phyloP scores from a whole-genome alignment of 1,284 basidiomycete species.

The Pseudomicrostroma phylloplanum region DNA sequence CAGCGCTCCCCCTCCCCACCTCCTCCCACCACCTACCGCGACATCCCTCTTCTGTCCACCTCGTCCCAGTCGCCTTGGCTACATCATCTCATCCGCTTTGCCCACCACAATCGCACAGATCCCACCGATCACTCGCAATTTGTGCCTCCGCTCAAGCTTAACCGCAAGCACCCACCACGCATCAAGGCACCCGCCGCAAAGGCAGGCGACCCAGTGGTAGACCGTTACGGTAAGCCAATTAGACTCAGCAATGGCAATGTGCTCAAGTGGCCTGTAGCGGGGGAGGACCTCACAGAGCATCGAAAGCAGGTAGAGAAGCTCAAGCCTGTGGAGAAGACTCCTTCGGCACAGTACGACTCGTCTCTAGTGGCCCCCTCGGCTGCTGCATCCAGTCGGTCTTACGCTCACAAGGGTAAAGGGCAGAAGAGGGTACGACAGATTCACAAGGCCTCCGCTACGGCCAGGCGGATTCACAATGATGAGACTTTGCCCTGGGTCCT shows the following conservation, averaged over 20 bases:
- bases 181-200: slow-evolving; percentile 37
- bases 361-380: slow-evolving; percentile 30
- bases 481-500: slow-evolving; percentile 48
- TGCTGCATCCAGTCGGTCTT: slow-evolving; percentile 21
- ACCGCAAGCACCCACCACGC: slow-evolving; percentile 47
- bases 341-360: slow-evolving; percentile 9
- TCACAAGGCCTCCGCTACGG: slow-evolving; percentile 42
- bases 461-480: slow-evolving; percentile 43
- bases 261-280: slow-evolving; percentile 20
- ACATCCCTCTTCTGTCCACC: slow-evolving; percentile 44
- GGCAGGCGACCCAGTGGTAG: slow-evolving; percentile 39
- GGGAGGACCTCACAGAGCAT: slow-evolving; percentile 13
- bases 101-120: slow-evolving; percentile 40
- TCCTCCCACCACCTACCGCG: slow-evolving; percentile 37
- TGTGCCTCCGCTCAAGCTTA: slow-evolving; percentile 45
- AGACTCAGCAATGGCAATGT: slow-evolving; percentile 34
- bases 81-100: slow-evolving; percentile 46
- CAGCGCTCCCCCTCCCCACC: slow-evolving; percentile 16
- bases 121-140: slow-evolving; percentile 41
- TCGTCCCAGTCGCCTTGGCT: slow-evolving; percentile 25
- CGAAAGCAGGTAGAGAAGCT: slow-evolving; percentile 4
- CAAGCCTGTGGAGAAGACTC: not conserved
- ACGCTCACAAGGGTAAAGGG: slow-evolving; percentile 21
- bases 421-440: slow-evolving; percentile 47
- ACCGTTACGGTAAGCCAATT: slow-evolving; percentile 39